phyloP scores from a whole-genome alignment of 176 grass and related monocot genomes.

The Aegilops speltoides region DNA sequence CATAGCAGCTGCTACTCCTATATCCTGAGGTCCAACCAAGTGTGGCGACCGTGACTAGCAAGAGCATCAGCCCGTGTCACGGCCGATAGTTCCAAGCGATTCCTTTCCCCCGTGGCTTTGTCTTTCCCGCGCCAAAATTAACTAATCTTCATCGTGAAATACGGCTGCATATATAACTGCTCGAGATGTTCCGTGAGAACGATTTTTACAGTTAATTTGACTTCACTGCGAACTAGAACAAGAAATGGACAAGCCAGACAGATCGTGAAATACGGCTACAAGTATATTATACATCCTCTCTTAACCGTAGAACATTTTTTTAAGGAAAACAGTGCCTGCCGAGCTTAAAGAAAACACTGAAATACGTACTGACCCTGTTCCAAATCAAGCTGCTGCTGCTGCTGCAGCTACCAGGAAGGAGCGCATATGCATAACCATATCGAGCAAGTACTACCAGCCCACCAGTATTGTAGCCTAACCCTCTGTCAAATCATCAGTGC shows the following conservation, averaged over 20 bases:
- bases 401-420: constrained; percentile 40
- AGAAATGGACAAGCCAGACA: neutral
- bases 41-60: constrained; percentile 3
- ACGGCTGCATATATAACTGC: neutral
- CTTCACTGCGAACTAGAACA: neutral
- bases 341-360: neutral
- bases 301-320: neutral
- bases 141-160: neutral
- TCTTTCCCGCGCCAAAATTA: neutral
- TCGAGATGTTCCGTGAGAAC: neutral
- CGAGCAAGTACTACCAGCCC: constrained; percentile 1
- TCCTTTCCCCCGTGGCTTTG: neutral
- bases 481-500: constrained; percentile 18
- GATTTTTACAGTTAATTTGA: neutral
- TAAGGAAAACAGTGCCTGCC: neutral
- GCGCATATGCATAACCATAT: neutral
- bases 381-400: neutral
- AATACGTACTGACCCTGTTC: neutral
- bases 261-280: neutral
- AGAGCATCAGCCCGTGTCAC: constrained; percentile 6
- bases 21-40: neutral
- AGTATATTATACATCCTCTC: neutral
- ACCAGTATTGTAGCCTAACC: constrained; percentile 26
- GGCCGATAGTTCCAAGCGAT: constrained; percentile 1
- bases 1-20: neutral